Conservation (phyloP, 2,329 filamentous ascomycete species). For the Calonectria crousiana region DNA sequence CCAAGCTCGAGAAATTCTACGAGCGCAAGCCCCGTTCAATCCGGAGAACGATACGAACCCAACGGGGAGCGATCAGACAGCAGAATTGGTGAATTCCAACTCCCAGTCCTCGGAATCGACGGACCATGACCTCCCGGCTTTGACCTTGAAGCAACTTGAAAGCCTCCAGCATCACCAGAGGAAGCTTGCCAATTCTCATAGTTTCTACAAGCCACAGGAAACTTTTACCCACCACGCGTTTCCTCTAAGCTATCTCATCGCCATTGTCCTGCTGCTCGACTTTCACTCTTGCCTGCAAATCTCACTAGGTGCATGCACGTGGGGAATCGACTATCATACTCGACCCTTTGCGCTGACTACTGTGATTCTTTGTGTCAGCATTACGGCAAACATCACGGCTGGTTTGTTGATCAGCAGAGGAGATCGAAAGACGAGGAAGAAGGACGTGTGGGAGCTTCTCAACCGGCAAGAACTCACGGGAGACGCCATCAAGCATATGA, state of each 20-base stretch:
- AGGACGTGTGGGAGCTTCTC: conserved; percentile 84
- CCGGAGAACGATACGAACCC: conserved; percentile 48
- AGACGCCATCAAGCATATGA: conserved; percentile 63
- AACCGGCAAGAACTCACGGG: conserved; percentile 81
- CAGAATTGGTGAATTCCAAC: conserved; percentile 56
- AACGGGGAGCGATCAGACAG: conserved; percentile 48
- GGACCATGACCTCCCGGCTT: conserved; percentile 68
- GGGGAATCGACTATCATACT: conserved; percentile 78
- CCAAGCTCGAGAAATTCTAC: conserved; percentile 36
- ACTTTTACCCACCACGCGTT: conserved; percentile 86
- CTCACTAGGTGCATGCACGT: conserved; percentile 81
- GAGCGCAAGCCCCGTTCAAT: conserved; percentile 25
- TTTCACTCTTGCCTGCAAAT: conserved; percentile 86
- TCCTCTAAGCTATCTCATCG: conserved; percentile 78
- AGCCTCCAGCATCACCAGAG: conserved; percentile 81
- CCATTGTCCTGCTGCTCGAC: conserved; percentile 83
- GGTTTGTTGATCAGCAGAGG: conserved; percentile 83
- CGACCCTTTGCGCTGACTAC: conserved; percentile 82
- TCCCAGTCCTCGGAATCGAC: conserved; percentile 47
- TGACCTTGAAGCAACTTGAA: conserved; percentile 75
- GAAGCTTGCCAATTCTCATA: conserved; percentile 86
- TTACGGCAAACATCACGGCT: conserved; percentile 81
- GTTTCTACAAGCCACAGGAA: conserved; percentile 91
- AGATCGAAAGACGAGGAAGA: conserved; percentile 83
- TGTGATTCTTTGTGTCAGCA: conserved; percentile 83